Evolutionary conservation across 148 eudicot genomes (phyloP), one percentile per base, ranked within the genome.

Genomic region (Nepenthes mirabilis): DNA sequence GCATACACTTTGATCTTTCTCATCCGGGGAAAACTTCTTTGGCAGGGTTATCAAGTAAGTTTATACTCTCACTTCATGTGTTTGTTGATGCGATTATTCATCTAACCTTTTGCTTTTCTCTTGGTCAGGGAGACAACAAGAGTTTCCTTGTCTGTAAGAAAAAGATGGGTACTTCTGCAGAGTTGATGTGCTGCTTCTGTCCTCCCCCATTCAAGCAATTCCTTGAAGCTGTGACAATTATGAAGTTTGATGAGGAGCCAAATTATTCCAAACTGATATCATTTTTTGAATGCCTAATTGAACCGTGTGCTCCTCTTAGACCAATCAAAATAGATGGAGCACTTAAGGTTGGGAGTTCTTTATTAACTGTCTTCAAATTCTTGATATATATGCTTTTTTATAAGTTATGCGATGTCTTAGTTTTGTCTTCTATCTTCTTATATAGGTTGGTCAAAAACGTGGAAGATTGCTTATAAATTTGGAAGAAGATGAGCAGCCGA

Each of bases 231-330:
- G 97, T 90, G 61, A 82, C 88, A 58, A 79, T 82, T 65, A 84
- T 90, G 95, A 90, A 86, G 72, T 90, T 90, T 65, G 97, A 90
- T 14, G 97, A 90, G 76, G 95, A 90, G 70, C 94, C 94, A 62
- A 86, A 86, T 74, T 83, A 83, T 76, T 63, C 84, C 6, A 86
- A 86, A 75, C 83, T 90, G 49, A 90, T 90, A 61, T 84, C 97
- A 47, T 69, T 75, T 60, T 90, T 90, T 60, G 97, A 90, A 11
- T 75, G 83, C 76, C 81, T 87, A 56, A 90, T 90, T 70, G 97
- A 90, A 59, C 91, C 97, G 10, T 73, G 78, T 73, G 79, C 89
- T 1, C 82, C 86, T 10, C 71, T 80, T 54, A 82, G 97, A 67
- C 94, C 94, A 55, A 86, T 86, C 58, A 79, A 83, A 70, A 86